Evolutionary conservation across 2,329 filamentous ascomycete species (phyloP), one percentile per base, ranked within the genome.

Genomic region (Chalaropsis ovoidea): DNA sequence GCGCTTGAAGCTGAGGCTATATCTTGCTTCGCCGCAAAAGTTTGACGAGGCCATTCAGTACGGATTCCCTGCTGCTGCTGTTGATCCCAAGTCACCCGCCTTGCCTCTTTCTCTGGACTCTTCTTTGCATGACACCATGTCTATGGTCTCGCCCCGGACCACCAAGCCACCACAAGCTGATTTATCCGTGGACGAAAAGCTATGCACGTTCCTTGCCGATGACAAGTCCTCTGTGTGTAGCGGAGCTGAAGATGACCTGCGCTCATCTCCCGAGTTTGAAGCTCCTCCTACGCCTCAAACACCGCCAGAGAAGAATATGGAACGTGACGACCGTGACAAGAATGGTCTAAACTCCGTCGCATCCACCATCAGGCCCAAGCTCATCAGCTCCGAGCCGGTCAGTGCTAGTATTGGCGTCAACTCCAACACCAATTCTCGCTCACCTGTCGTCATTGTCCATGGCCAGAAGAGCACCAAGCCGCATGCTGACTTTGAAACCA

Each of bases 31-130:
- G 0, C 88, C 92, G 0, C 89, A 95, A 70, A 96, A 95, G 73
- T 97, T 97, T 70, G 93, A 97, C 73, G 93, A 97, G 75, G 91
- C 90, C 0, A 83, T 97, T 63, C 89, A 95, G 73, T 96, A 95
- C 75, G 93, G 93, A 0, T 97, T 96, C 71, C 90, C 91, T 0
- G 85, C 86, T 0, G 78, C 79, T 22, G 63, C 67, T 7, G 61
- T 35, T 13, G 67, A 68, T 27, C 70, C 69, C n/a, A 69, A 70
- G 62, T 67, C 67, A 45, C 70, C 67, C 6, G 70, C 65, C 10
- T 66, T 69, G 61, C 49, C 61, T 43, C 56, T 64, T 22, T 62
- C 42, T 17, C 27, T 64, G 54, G 52, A 63, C 39, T 41, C 56
- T 11, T 58, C 63, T 15, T 42, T 67, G 7, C 47, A 43, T 17